Evolutionary conservation across 768 basidiomycete species (phyloP), one percentile per base, ranked within the genome.

Genomic region (Russula vinacea): DNA sequence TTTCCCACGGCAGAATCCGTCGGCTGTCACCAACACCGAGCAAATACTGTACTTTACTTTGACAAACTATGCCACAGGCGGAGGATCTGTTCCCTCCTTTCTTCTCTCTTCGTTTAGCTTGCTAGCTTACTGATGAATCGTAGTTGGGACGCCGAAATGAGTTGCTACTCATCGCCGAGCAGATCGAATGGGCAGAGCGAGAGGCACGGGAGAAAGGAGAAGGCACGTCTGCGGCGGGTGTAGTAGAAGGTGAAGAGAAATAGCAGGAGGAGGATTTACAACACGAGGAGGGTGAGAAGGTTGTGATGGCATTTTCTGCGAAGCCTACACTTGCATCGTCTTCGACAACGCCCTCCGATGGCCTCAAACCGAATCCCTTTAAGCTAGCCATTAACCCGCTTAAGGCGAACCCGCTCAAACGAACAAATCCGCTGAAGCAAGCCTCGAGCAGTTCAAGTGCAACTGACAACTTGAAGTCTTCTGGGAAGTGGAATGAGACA

Each of bases 131-230:
- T 51, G 29, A 53, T 37, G 14, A 26, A 26, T 9, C 54, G 2
- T 65, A 92, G 92, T 89, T 70, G 92, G 92, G 73, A 92, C 92
- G 7, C 90, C 92, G 29, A 94, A 94, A 76, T 89, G 83, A 76
- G 77, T 95, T 66, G 93, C 92, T 84, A 70, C 82, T 94, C 56
- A 90, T 99, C 66, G 81, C 88, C 13, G 94, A 97, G 70, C 96
- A 99, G 76, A 98, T 99, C 60, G 92, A 92, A 74, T 83, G 94
- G 44, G 97, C 96, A 2, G 80, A 78, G 8, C 78, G 76, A 19
- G 85, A 86, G 63, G 76, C 74, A 16, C 75, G 73, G 52, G 80
- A 76, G 3, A 69, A 69, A 44, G 66, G 68, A 26, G 71, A 68
- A 17, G 71, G 66, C 9, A 63, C 60, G 6, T 75, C 77, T 19